Conservation (phyloP, 768 basidiomycete genomes). For the Guyanaporus albipodus region DNA sequence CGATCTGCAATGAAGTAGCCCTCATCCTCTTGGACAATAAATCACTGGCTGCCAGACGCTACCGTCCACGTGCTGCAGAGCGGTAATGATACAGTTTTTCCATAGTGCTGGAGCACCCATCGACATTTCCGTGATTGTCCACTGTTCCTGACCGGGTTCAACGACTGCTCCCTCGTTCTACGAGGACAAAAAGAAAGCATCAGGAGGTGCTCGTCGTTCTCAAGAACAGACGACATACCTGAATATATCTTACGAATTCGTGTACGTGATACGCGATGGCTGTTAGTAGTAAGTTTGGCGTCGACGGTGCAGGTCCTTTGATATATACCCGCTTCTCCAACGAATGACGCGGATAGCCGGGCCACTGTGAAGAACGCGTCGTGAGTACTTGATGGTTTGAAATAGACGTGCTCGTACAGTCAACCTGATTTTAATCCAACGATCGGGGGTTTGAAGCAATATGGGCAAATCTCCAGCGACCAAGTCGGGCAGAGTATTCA, state of each 20-base stretch:
- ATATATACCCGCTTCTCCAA: slow-evolving; percentile 38
- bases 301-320: slow-evolving; percentile 29
- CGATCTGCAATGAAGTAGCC: not conserved
- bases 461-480: slow-evolving; percentile 19
- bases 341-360: slow-evolving; percentile 40
- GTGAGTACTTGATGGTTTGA: not conserved
- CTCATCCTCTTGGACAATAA: slow-evolving; percentile 27
- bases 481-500: slow-evolving; percentile 25
- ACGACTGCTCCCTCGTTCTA: slow-evolving; percentile 28
- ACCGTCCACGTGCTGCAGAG: slow-evolving; percentile 38
- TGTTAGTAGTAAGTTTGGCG: slow-evolving; percentile 30
- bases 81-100: slow-evolving; percentile 36
- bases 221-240: slow-evolving; percentile 24
- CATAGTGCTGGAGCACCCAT: slow-evolving; percentile 21
- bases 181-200: not conserved
- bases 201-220: not conserved
- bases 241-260: slow-evolving; percentile 29
- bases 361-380: slow-evolving; percentile 36
- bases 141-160: slow-evolving; percentile 37
- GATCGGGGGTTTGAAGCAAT: slow-evolving; percentile 17
- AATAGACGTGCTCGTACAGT: slow-evolving; percentile 24
- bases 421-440: slow-evolving; percentile 35
- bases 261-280: slow-evolving; percentile 29
- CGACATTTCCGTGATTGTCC: slow-evolving; percentile 29
- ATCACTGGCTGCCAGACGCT: slow-evolving; percentile 43